Percentiles rank a stretch among this genome's conserved stretches.
phyloP scores from a whole-genome alignment of 176 grass and related monocot genomes.

The Oryza glumipatula region DNA sequence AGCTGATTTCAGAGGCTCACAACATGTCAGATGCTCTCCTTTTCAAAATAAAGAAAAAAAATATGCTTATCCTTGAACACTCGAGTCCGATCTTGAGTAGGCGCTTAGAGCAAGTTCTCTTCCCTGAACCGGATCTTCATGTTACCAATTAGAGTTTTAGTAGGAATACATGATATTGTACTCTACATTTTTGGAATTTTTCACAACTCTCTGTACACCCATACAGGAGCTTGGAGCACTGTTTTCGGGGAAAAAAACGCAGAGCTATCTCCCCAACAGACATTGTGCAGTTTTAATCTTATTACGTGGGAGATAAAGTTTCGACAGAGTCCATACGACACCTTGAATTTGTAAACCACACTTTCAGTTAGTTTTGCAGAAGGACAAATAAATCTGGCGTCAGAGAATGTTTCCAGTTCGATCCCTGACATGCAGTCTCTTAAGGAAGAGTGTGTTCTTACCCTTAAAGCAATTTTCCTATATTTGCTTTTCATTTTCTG shows the following conservation, averaged over 20 bases:
- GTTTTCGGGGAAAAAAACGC: no score
- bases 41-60: no score
- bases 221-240: background rate
- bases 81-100: no score
- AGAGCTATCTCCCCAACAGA: background rate
- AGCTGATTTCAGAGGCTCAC: background rate
- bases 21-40: background rate
- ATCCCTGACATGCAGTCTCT: background rate
- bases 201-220: background rate
- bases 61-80: no score
- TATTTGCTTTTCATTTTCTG: background rate
- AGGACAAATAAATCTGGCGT: background rate
- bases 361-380: background rate
- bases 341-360: background rate
- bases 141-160: background rate
- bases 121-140: no score
- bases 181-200: background rate
- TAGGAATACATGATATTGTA: background rate
- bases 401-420: background rate
- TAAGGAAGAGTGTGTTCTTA: background rate
- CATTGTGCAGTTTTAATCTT: background rate
- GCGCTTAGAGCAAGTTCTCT: no score
- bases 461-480: background rate
- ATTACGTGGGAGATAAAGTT: background rate
- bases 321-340: background rate